phyloP scores from a whole-genome alignment of 1,284 basidiomycete species.

The Puccinia brachypodii region DNA sequence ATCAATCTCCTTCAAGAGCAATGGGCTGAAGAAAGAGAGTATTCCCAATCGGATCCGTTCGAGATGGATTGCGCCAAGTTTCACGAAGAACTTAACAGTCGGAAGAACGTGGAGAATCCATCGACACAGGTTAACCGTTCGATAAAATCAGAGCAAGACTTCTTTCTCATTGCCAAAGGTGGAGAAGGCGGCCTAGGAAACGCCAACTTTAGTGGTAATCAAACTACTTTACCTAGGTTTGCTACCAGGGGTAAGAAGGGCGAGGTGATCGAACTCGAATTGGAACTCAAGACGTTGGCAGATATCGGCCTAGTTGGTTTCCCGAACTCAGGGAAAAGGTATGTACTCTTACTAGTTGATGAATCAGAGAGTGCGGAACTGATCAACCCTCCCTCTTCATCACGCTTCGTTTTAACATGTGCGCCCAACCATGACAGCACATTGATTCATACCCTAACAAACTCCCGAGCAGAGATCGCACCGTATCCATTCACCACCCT shows the following conservation, averaged over 20 bases:
- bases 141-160: constrained; percentile 53
- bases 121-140: background rate
- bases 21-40: constrained; percentile 50
- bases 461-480: constrained; percentile 82
- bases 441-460: constrained; percentile 81
- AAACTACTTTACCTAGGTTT: constrained; percentile 58
- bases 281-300: constrained; percentile 93
- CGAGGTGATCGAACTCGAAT: constrained; percentile 73
- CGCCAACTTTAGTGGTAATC: constrained; percentile 60
- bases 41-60: constrained; percentile 47
- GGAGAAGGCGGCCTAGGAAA: constrained; percentile 87
- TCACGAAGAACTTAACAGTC: constrained; percentile 64
- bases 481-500: constrained; percentile 92
- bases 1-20: constrained; percentile 43
- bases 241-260: constrained; percentile 69
- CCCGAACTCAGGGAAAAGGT: constrained; percentile 76
- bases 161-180: constrained; percentile 72
- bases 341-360: background rate
- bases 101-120: background rate
- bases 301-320: constrained; percentile 94
- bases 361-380: background rate
- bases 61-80: constrained; percentile 52
- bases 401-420: background rate
- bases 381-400: background rate
- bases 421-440: constrained; percentile 62